A percentile compares a stretch with the other conserved stretches of the same genome.
These are phyloP conservation scores for Trichoderma atroviride DNA, from an alignment of 2,329 filamentous ascomycete genomes.

Conservation along the genomic window DNA sequence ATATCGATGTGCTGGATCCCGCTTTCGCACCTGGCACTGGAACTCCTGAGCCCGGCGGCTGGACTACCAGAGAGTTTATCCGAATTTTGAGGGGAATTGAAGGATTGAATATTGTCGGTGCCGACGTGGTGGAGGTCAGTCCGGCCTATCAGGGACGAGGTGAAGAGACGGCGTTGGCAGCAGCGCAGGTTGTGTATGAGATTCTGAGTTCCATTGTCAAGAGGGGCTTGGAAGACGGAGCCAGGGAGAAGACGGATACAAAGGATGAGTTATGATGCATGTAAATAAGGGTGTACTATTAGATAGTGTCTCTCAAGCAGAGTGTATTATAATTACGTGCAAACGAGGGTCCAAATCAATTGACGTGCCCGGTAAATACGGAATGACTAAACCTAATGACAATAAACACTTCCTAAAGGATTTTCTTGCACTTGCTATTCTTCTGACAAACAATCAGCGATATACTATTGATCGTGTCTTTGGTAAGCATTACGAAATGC, in stretches of 20 bases:
- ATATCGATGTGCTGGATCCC: constrained; percentile 87
- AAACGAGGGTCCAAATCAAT: background rate
- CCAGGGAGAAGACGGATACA: constrained; percentile 37
- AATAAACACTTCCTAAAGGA: background rate
- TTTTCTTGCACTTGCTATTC: no score
- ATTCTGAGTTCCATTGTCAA: constrained; percentile 77
- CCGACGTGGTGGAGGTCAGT: constrained; percentile 79
- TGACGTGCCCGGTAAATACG: background rate
- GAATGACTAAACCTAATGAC: background rate
- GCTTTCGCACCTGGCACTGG: constrained; percentile 70
- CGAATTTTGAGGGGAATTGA: constrained; percentile 81
- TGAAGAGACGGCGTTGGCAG: constrained; percentile 81
- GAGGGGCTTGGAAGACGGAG: constrained; percentile 47
- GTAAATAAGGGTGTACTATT: background rate
- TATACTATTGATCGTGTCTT: no score
- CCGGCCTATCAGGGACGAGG: constrained; percentile 80
- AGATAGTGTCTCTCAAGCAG: background rate
- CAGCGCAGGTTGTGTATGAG: constrained; percentile 83
- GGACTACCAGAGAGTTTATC: constrained; percentile 88
- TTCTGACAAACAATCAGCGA: no score
- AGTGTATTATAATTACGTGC: background rate
- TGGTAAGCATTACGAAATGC: no score
- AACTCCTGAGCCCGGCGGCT: constrained; percentile 87
- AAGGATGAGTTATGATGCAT: constrained; percentile 46
- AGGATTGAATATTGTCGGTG: constrained; percentile 80